Conservation (phyloP, 805 yeast genomes). For the Yarrowia sp. region DNA sequence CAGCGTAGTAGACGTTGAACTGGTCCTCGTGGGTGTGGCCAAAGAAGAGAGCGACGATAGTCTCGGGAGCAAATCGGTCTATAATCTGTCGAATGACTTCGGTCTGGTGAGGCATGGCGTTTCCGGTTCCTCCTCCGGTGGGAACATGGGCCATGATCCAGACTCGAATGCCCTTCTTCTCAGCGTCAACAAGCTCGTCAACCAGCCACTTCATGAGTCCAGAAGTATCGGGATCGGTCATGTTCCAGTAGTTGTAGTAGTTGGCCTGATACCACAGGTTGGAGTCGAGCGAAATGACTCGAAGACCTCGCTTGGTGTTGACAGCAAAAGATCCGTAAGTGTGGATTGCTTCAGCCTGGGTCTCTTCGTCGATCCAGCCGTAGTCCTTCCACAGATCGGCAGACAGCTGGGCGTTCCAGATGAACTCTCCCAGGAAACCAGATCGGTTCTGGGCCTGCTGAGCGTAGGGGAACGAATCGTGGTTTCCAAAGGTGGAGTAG, state of each 20-base stretch:
- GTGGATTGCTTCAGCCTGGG: conserved; percentile 47
- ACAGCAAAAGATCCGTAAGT: conserved; percentile 67
- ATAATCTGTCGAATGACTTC: conserved; percentile 62
- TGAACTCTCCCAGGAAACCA: conserved; percentile 54
- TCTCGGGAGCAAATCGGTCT: conserved; percentile 70
- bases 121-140: conserved; percentile 55
- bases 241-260: conserved; percentile 60
- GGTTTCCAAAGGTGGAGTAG: conserved; percentile 70
- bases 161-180: conserved; percentile 63
- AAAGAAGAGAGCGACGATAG: conserved; percentile 71
- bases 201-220: conserved; percentile 68
- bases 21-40: conserved; percentile 78
- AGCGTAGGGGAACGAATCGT: conserved; percentile 75
- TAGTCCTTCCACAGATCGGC: conserved; percentile 58
- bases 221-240: conserved; percentile 63
- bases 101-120: conserved; percentile 62
- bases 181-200: conserved; percentile 66
- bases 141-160: conserved; percentile 80
- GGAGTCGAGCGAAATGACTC: conserved; percentile 68
- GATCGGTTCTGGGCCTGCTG: conserved; percentile 64
- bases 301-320: conserved; percentile 62
- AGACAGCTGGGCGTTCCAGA: conserved; percentile 58
- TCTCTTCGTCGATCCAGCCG: conserved; percentile 54
- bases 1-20: conserved; percentile 63
- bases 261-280: conserved; percentile 72